Evolutionary conservation across 805 yeast genomes (phyloP).

Genomic region (Blastobotrys robertii): DNA sequence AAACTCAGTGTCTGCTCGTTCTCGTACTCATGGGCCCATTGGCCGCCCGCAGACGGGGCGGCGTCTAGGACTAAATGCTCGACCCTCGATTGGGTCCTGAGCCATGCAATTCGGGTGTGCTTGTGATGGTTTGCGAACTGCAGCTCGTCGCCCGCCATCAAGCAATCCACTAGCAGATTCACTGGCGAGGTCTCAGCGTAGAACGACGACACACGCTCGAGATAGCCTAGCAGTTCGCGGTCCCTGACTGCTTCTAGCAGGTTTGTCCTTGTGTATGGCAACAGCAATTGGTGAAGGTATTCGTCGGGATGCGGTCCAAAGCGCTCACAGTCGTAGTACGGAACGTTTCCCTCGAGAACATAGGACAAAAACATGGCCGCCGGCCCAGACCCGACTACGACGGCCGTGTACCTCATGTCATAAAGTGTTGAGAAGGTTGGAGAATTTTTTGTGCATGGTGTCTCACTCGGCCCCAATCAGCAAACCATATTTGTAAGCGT

Average conservation of each 20-base stretch:
- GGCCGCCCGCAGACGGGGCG: constrained; percentile 23
- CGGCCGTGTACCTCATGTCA: no score
- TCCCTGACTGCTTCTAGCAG: constrained; percentile 17
- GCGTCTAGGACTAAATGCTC: constrained; percentile 21
- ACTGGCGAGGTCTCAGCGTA: constrained; percentile 10
- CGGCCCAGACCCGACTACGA: constrained; percentile 25
- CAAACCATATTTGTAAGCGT: no score
- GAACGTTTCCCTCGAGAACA: constrained; percentile 24
- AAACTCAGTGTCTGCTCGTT: constrained; percentile 19
- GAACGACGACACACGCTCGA: constrained; percentile 3
- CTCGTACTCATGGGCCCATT: constrained; percentile 21
- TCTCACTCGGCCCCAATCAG: no score
- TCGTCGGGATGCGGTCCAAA: constrained; percentile 25
- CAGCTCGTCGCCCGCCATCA: constrained; percentile 21
- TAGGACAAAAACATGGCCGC: constrained; percentile 25
- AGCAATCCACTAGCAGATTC: constrained; percentile 21
- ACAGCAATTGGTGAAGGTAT: constrained; percentile 17
- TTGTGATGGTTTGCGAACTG: constrained; percentile 11
- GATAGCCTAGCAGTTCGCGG: constrained; percentile 13
- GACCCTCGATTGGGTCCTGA: constrained; percentile 6
- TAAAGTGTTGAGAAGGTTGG: no score
- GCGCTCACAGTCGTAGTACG: constrained; percentile 16
- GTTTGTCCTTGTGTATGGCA: background rate
- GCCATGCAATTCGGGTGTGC: constrained; percentile 23
- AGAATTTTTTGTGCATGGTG: no score